Evolutionary conservation across 2,329 filamentous ascomycete species (phyloP).

Genomic region (Myriosclerotinia scirpicola): DNA sequence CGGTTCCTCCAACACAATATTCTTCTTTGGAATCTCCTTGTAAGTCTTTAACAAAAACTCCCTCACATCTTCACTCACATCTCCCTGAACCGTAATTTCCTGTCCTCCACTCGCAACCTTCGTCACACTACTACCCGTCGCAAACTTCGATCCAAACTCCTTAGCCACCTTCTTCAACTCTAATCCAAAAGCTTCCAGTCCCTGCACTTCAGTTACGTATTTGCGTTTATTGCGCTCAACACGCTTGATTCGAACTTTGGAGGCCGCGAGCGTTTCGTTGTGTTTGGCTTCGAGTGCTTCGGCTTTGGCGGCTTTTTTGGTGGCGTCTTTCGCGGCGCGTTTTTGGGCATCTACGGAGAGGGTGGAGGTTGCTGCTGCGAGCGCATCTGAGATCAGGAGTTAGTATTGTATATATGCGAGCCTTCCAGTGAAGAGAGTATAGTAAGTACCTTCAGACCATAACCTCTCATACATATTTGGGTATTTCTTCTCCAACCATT

Average conservation of each 20-base stretch:
- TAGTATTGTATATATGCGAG: background rate
- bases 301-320: conserved; percentile 95
- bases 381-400: conserved; percentile 56
- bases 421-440: background rate
- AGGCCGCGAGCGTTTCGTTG: conserved; percentile 73
- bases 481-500: conserved; percentile 83
- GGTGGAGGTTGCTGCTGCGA: conserved; percentile 79
- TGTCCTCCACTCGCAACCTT: conserved; percentile 84
- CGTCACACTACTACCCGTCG: conserved; percentile 88
- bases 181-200: conserved; percentile 84
- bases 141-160: conserved; percentile 98
- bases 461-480: conserved; percentile 72
- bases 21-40: conserved; percentile 87
- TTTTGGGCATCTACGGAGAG: conserved; percentile 91
- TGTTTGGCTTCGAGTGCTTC: conserved; percentile 82
- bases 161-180: conserved; percentile 96
- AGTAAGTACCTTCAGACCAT: conserved; percentile 75
- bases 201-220: conserved; percentile 88
- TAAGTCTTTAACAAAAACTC: conserved; percentile 91
- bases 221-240: conserved; percentile 99
- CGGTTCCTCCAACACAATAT: conserved; percentile 91
- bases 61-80: conserved; percentile 90
- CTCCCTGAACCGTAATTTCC: conserved; percentile 97
- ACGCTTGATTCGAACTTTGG: conserved; percentile 87
- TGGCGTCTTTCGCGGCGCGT: conserved; percentile 90